Evolutionary conservation across 2,329 filamentous ascomycete species (phyloP).

Genomic region (Aspergillus fumigatiaffinis): DNA sequence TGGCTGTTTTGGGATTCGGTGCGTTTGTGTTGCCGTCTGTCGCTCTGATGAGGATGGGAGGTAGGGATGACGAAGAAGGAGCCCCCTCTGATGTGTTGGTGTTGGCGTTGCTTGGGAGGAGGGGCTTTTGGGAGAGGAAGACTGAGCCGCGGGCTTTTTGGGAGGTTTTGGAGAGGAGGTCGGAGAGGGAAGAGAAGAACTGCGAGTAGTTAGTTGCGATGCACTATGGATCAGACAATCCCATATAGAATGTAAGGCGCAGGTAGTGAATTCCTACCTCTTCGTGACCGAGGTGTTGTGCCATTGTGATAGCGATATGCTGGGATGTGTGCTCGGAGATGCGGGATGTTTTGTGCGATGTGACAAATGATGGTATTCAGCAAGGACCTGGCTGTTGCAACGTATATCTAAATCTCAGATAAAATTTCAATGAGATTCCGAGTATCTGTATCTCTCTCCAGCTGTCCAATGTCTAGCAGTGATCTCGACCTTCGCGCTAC

Average conservation of each 20-base stretch:
- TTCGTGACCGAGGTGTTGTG: conserved; percentile 38
- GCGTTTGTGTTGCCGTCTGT: conserved; percentile 68
- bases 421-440: neutral
- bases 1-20: conserved; percentile 33
- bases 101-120: conserved; percentile 16
- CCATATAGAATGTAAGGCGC: neutral
- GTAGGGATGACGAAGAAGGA: conserved; percentile 60
- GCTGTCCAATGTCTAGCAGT: neutral
- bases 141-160: conserved; percentile 41
- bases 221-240: neutral
- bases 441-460: neutral
- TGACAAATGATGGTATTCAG: neutral
- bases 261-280: conserved; percentile 30
- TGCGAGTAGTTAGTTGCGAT: conserved; percentile 13
- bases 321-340: neutral
- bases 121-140: conserved; percentile 42
- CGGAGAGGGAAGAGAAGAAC: conserved; percentile 42
- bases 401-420: neutral
- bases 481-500: conserved; percentile 1
- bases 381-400: neutral
- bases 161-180: conserved; percentile 38
- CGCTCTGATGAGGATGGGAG: conserved; percentile 76
- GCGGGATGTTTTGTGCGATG: neutral
- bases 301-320: conserved; percentile 19
- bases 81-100: conserved; percentile 22